phyloP scores from a whole-genome alignment of 768 basidiomycete genomes.

The Tremella fuciformis region DNA sequence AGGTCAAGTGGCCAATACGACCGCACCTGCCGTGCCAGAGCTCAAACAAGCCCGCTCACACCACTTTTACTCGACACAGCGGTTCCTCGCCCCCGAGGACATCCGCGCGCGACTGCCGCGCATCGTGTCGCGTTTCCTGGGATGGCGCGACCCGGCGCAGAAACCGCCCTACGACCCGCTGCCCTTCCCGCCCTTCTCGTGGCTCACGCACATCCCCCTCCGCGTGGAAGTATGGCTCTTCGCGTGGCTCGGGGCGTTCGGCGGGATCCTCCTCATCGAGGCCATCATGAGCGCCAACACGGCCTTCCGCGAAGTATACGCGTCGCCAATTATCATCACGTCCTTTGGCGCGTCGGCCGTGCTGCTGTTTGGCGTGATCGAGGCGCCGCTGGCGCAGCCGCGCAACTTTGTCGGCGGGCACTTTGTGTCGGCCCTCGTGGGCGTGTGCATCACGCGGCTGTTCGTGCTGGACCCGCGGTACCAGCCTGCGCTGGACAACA shows the following conservation, averaged over 20 bases:
- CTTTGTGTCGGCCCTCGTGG: conserved; percentile 29
- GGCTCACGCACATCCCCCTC: conserved; percentile 27
- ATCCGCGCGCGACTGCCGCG: conserved; percentile 19
- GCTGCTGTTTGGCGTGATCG: conserved; percentile 30
- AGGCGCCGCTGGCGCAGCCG: conserved; percentile 39
- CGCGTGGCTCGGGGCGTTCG: conserved; percentile 29
- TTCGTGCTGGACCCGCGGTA: conserved; percentile 23
- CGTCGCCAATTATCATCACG: conserved; percentile 28
- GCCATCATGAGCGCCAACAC: conserved; percentile 22
- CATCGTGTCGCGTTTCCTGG: conserved; percentile 23
- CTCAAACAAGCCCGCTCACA: too few species aligned
- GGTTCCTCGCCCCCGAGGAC: conserved; percentile 7
- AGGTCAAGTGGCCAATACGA: too few species aligned
- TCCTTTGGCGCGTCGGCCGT: conserved; percentile 42
- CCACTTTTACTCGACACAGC: too few species aligned
- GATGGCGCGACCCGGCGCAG: conserved; percentile 16
- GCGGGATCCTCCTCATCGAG: conserved; percentile 33
- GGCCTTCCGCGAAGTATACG: conserved; percentile 12
- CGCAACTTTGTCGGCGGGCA: conserved; percentile 36
- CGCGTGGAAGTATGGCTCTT: conserved; percentile 37
- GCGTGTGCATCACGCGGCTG: conserved; percentile 27
- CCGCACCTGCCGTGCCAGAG: too few species aligned
- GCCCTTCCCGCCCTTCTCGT: conserved; percentile 30
- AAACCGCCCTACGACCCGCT: conserved; percentile 23
- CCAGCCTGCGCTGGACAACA: conserved; percentile 11